Conservation (phyloP, 2,329 filamentous ascomycete genomes). For the Allantophomopsis cytisporea region DNA sequence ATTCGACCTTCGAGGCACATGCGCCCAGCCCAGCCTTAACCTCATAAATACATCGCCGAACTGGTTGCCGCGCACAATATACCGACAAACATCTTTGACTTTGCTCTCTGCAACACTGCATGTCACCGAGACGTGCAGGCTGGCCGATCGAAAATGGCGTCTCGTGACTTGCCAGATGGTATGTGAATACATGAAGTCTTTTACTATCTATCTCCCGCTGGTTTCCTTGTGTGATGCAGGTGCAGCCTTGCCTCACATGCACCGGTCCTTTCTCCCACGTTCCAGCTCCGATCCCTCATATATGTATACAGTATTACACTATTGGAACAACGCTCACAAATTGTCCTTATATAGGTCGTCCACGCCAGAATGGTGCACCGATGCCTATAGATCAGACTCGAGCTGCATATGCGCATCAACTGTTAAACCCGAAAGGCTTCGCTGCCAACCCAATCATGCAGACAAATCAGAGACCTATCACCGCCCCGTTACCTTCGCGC, state of each 20-base stretch:
- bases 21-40: too few species aligned
- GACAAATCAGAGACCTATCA: conserved; percentile 2
- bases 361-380: conserved; percentile 11
- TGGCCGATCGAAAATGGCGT: conserved; percentile 17
- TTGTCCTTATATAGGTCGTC: conserved; percentile 11
- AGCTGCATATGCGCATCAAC: conserved; percentile 10
- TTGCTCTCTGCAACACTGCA: conserved; percentile 6
- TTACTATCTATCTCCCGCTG: conserved; percentile 1
- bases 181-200: conserved; percentile 5
- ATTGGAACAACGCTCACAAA: too few species aligned
- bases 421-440: conserved; percentile 27
- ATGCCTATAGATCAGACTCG: not conserved
- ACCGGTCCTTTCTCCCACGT: not conserved
- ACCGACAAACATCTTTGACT: too few species aligned
- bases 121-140: conserved; percentile 9
- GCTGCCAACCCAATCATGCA: conserved; percentile 3
- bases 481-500: not conserved
- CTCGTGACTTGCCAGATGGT: conserved; percentile 21
- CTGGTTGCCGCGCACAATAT: too few species aligned
- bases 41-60: too few species aligned
- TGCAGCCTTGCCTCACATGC: not conserved
- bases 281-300: conserved; percentile 9
- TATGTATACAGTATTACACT: conserved; percentile 4
- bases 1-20: too few species aligned
- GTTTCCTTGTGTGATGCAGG: not conserved